Conservation (phyloP, 2,329 filamentous ascomycete genomes). For the Zarea fungicola region DNA sequence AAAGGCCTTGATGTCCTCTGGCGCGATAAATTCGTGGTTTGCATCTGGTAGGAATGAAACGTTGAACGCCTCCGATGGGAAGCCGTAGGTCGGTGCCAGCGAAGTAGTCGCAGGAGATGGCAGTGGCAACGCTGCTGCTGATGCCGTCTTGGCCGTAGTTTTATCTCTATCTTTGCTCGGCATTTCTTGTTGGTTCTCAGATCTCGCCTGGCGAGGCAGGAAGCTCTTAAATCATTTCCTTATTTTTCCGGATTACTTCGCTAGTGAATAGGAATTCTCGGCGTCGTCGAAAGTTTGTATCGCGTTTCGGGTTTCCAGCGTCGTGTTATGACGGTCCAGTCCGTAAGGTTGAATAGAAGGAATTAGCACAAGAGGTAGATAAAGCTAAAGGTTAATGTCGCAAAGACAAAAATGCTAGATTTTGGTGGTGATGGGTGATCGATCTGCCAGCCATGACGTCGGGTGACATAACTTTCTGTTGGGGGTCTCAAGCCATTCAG, state of each 20-base stretch:
- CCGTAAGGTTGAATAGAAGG: no score
- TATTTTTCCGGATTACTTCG: not conserved
- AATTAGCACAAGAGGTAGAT: not conserved
- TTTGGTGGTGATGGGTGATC: not conserved
- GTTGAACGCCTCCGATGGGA: slow-evolving; percentile 61
- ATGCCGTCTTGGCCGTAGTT: not conserved
- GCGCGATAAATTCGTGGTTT: slow-evolving; percentile 69
- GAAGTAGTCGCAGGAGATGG: not conserved
- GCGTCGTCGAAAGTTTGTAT: no score
- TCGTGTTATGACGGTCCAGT: no score
- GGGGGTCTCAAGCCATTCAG: no score
- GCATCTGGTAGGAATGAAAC: slow-evolving; percentile 68
- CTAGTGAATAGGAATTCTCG: not conserved
- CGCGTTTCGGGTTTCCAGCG: no score
- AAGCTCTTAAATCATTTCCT: not conserved
- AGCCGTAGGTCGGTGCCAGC: slow-evolving; percentile 42
- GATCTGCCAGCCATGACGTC: slow-evolving; percentile 12
- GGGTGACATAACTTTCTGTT: slow-evolving; percentile 12
- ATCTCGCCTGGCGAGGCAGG: not conserved
- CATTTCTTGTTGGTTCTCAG: not conserved
- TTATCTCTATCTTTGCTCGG: not conserved
- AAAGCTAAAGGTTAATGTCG: no score
- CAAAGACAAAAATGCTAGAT: no score
- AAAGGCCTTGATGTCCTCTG: slow-evolving; percentile 72
- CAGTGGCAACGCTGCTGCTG: not conserved